phyloP scores from a whole-genome alignment of 139 green algal genomes.

The Pseudopediastrum boryanum region DNA sequence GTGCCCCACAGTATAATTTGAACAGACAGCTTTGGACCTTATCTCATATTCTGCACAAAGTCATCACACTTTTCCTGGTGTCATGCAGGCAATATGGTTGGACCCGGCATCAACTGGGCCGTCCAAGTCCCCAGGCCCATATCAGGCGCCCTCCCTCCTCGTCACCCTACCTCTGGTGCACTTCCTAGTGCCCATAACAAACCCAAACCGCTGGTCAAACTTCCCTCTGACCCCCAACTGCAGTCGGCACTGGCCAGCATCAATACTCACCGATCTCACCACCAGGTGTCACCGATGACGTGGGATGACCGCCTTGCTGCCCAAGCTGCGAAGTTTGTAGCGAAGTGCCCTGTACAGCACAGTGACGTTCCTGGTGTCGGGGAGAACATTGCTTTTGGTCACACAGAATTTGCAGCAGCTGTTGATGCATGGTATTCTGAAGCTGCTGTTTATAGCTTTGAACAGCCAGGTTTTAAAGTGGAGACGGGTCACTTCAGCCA shows the following conservation, averaged over 20 bases:
- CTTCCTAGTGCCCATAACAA: neutral
- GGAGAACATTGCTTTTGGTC: slow-evolving; percentile 25
- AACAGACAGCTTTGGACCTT: no score
- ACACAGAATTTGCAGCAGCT: neutral
- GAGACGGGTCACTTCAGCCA: slow-evolving; percentile 42
- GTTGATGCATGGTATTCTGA: slow-evolving; percentile 31
- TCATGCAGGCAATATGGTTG: slow-evolving; percentile 20
- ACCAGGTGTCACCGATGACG: slow-evolving; percentile 11
- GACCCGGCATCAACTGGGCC: slow-evolving; percentile 13
- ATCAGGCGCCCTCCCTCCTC: neutral
- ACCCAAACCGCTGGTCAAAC: neutral
- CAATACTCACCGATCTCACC: slow-evolving; percentile 4
- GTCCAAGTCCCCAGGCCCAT: neutral
- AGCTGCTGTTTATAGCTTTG: slow-evolving; percentile 31
- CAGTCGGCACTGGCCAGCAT: neutral
- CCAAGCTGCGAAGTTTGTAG: slow-evolving; percentile 16
- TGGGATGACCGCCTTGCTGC: slow-evolving; percentile 24
- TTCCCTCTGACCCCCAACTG: neutral
- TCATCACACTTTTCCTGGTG: no score
- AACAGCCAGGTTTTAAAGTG: slow-evolving; percentile 10
- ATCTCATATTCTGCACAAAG: no score
- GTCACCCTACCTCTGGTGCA: neutral
- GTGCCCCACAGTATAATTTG: no score
- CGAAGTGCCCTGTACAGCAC: neutral
- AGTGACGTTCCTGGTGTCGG: neutral